Conservation (phyloP, 1,284 basidiomycete species). For the Ustilago nuda region DNA sequence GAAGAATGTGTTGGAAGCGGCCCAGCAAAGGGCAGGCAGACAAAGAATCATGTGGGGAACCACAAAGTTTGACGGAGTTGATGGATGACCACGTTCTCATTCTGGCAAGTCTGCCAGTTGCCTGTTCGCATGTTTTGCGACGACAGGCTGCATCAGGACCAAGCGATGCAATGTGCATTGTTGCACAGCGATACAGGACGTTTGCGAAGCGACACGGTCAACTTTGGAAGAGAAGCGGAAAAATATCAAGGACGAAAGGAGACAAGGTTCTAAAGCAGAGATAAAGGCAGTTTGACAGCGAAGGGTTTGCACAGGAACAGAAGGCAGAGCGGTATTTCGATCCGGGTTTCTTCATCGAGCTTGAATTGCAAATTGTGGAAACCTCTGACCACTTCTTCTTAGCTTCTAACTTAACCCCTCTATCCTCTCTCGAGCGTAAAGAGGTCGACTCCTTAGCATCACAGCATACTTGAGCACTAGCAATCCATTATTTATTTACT, state of each 20-base stretch:
- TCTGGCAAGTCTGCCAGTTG: not conserved
- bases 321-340: not conserved
- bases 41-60: not conserved
- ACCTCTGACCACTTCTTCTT: not conserved
- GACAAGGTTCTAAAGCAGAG: not conserved
- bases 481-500: no score
- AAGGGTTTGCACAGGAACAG: constrained; percentile 1
- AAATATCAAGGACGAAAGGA: not conserved
- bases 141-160: not conserved
- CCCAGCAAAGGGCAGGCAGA: not conserved
- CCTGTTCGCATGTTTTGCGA: not conserved
- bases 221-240: constrained; percentile 1
- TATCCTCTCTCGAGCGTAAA: not conserved
- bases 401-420: not conserved
- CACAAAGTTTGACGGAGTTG: constrained; percentile 13
- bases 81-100: constrained; percentile 7
- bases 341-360: not conserved
- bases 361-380: constrained; percentile 9
- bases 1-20: not conserved
- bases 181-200: not conserved
- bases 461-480: no score
- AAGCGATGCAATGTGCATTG: not conserved
- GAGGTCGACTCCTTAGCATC: not conserved
- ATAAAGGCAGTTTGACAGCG: not conserved
- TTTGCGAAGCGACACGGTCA: not conserved